Percentiles rank a stretch among this genome's conserved stretches.
phyloP scores from a whole-genome alignment of 805 yeast species.

The Debaryomyces castellii region DNA sequence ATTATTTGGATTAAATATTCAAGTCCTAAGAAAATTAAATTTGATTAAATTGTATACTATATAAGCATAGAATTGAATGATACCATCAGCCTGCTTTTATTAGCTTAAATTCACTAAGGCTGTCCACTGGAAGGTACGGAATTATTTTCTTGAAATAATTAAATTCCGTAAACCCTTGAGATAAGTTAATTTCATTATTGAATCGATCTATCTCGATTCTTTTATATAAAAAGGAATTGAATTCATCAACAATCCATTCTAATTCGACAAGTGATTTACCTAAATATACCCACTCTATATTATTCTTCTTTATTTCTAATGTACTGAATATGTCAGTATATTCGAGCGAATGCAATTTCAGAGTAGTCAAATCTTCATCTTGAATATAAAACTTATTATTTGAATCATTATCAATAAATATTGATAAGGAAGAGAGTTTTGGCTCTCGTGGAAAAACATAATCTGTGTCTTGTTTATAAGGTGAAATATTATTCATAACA shows the following conservation, averaged over 20 bases:
- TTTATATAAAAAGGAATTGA: slow-evolving; percentile 37
- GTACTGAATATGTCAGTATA: slow-evolving; percentile 3
- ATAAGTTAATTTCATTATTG: slow-evolving; percentile 8
- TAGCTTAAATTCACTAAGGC: slow-evolving; percentile 25
- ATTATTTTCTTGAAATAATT: slow-evolving; percentile 36
- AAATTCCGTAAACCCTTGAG: slow-evolving; percentile 22
- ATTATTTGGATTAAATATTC: slow-evolving; percentile 17
- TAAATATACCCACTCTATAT: slow-evolving; percentile 25
- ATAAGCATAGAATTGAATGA: background rate
- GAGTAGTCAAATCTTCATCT: slow-evolving; percentile 22
- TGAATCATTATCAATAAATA: slow-evolving; percentile 31
- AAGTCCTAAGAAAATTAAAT: slow-evolving; percentile 2
- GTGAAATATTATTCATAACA: slow-evolving; percentile 15
- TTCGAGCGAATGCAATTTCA: slow-evolving; percentile 5
- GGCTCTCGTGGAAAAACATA: slow-evolving; percentile 20
- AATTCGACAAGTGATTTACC: slow-evolving; percentile 57
- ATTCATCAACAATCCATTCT: slow-evolving; percentile 46
- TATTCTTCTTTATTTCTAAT: background rate
- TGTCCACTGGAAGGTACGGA: slow-evolving; percentile 40
- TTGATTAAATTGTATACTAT: slow-evolving; percentile 3
- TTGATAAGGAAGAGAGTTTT: slow-evolving; percentile 27
- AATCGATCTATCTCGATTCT: slow-evolving; percentile 30
- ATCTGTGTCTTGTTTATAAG: slow-evolving; percentile 3
- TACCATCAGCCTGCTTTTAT: slow-evolving; percentile 26
- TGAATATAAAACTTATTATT: slow-evolving; percentile 29